Percentiles rank a stretch among this genome's conserved stretches.
These are phyloP conservation scores for Fistulinella cinereoalba DNA, from an alignment of 1,284 basidiomycete genomes.

Conservation along the genomic window DNA sequence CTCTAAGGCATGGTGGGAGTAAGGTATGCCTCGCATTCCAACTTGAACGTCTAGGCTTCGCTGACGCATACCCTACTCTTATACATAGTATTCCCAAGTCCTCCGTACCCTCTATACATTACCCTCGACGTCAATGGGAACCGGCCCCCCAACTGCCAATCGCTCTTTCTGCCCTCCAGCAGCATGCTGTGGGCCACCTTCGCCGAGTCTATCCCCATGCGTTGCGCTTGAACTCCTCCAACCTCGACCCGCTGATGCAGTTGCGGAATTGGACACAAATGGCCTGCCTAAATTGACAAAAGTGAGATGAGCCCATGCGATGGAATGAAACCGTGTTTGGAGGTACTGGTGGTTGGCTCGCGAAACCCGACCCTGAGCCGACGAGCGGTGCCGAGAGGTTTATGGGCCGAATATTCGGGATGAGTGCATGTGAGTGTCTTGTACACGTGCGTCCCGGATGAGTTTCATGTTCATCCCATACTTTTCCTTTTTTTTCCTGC, in stretches of 20 bases:
- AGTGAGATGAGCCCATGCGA: conserved; percentile 48
- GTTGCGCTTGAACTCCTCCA: conserved; percentile 53
- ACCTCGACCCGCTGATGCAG: conserved; percentile 51
- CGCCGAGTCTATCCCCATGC: conserved; percentile 61
- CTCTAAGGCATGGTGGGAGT: conserved; percentile 44
- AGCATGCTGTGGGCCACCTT: conserved; percentile 44
- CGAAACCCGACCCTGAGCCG: conserved; percentile 39
- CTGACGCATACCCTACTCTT: background rate
- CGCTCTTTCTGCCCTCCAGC: conserved; percentile 35
- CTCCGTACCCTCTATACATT: conserved; percentile 43
- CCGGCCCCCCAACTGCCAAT: conserved; percentile 39
- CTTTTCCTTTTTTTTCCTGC: background rate
- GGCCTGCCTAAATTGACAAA: conserved; percentile 66
- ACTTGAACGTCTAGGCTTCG: too few relatives aligned
- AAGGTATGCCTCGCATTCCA: conserved; percentile 38
- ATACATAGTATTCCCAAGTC: conserved; percentile 24
- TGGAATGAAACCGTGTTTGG: conserved; percentile 66
- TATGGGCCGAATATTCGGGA: conserved; percentile 41
- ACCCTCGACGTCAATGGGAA: conserved; percentile 64
- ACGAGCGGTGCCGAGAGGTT: conserved; percentile 21
- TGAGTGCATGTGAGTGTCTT: conserved; percentile 44
- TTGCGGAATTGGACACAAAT: conserved; percentile 63
- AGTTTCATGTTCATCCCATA: background rate
- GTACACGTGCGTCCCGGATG: background rate
- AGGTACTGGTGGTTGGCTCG: conserved; percentile 55